Base-by-base conservation (phyloP, 2,329 filamentous ascomycete genomes). In the Pseudopithomyces chartarum region DNA sequence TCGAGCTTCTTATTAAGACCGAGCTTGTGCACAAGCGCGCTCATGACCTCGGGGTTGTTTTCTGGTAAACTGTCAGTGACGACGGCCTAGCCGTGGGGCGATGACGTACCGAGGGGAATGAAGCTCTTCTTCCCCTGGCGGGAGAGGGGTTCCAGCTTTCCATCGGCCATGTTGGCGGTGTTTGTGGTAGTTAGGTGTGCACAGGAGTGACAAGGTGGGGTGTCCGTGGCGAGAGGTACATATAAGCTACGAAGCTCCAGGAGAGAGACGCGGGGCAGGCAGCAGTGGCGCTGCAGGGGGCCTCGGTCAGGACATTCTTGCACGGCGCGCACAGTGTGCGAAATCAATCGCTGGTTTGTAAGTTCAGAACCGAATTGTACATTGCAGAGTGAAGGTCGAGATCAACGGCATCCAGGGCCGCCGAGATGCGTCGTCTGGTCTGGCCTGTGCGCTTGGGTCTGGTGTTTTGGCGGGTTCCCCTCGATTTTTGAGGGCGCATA, bases 1-100 rank as follows among this genome's bases (percentile, higher is more conserved):
- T 86, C 83, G 44, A 98, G 85, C 23, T 84, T 81, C n/a, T 79
- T 71, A n/a, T 90, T 90, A 54, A 98, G 86, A 61, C 95, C 95
- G 42, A 98, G 90, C 67, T 88, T 88, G 81, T 90, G 91, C 49
- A 96, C 86, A 43, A 99, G 88, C 36, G 83, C 79, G 60, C 88
- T 92, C 90, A 99, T 95, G 40, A 97, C 89, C 79, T 93, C 87
- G 1, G 95, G 94, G 80, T 98, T 98, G 73, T 88, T 88, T 74
- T 88, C 86, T 76, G 61, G 42, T 32, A 44, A 54, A 57, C 45
- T 48, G 48, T 73, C 32, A 69, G 60, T 40, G 19, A 20, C 22
- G 23, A 26, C 15, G 40, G 19, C 26, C 44, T 11, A n/a, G 45
- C n/a, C 36, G 40, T 19, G 33, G 43, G 40, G 17, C 20, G 11